phyloP scores from a whole-genome alignment of 352 stramenopile genomes.

The Thraustochytrium striatum region DNA sequence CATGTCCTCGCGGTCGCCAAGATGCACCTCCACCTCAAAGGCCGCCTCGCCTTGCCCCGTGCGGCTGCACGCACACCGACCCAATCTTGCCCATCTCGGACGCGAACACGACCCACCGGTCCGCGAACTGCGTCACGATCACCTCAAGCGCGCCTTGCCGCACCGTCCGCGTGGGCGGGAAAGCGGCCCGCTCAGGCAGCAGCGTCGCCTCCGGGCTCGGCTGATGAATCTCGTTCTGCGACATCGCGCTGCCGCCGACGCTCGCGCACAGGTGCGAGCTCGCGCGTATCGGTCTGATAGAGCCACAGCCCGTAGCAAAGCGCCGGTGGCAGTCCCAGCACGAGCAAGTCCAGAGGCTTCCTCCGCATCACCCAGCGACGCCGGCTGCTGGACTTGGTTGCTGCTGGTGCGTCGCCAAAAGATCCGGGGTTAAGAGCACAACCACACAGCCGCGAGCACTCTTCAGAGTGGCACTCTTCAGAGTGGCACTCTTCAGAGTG shows the following conservation, averaged over 20 bases:
- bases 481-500: no score
- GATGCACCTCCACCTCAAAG: background rate
- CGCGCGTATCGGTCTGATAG: background rate
- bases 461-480: no score
- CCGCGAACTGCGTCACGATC: slow-evolving; percentile 12
- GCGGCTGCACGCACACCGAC: background rate
- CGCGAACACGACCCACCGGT: slow-evolving; percentile 32
- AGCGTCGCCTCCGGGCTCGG: background rate
- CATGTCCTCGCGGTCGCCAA: slow-evolving; percentile 30
- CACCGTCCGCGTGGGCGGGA: background rate
- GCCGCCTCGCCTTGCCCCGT: background rate
- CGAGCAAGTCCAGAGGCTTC: background rate
- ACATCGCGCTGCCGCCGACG: background rate
- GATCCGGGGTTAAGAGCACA: no score
- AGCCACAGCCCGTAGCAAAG: background rate
- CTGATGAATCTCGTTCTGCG: background rate
- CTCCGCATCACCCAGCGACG: background rate
- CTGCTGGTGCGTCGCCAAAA: no score
- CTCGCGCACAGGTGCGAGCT: background rate
- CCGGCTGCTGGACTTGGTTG: no score
- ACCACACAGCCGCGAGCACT: no score
- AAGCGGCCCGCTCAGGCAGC: background rate
- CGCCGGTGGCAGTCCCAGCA: background rate
- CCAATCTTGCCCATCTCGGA: slow-evolving; percentile 26
- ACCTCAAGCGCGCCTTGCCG: slow-evolving; percentile 5